Conservation (phyloP, 768 basidiomycete genomes). For the Lactarius tabidus region DNA sequence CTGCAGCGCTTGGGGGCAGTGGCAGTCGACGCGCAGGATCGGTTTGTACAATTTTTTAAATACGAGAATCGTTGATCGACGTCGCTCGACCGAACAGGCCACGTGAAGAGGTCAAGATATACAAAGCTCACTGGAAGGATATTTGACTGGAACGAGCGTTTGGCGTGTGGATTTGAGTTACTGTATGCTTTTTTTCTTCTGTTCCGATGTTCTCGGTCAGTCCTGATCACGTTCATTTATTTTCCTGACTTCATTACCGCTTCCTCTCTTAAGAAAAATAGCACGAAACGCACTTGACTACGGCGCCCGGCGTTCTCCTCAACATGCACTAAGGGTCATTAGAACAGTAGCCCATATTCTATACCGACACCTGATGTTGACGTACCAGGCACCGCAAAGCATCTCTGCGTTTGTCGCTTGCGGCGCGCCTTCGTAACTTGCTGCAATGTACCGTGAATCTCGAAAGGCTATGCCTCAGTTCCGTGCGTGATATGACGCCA, state of each 20-base stretch:
- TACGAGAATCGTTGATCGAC: conserved; percentile 4
- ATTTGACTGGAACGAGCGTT: background rate
- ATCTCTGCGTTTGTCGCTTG: background rate
- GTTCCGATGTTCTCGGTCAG: background rate
- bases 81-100: conserved; percentile 33
- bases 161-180: background rate
- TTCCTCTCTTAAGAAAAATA: background rate
- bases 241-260: background rate
- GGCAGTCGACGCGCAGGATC: conserved; percentile 82
- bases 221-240: background rate
- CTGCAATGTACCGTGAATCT: background rate
- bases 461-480: background rate
- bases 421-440: background rate
- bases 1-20: conserved; percentile 90
- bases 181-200: background rate
- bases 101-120: conserved; percentile 85
- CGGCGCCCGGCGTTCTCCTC: background rate
- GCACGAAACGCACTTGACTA: background rate
- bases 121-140: conserved; percentile 51
- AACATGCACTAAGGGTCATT: background rate
- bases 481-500: background rate
- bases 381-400: conserved; percentile 1
- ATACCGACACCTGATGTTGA: background rate
- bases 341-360: background rate
- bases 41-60: conserved; percentile 42